Evolutionary conservation across 2,329 filamentous ascomycete species (phyloP), one percentile per base, ranked within the genome.

Genomic region (Paecilomyces sp.): DNA sequence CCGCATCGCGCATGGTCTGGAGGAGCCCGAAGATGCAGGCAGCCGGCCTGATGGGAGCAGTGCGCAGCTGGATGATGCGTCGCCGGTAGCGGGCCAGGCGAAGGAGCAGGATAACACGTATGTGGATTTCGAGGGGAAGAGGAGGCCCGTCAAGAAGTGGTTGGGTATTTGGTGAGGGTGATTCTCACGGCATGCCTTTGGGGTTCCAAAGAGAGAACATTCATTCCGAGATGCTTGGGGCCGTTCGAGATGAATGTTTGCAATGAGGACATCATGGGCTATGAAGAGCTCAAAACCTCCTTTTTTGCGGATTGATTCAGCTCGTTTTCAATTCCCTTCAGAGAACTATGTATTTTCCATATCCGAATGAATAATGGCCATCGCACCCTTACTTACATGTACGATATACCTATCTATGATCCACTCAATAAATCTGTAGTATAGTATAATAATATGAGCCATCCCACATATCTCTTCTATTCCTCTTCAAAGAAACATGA

Each of bases 1-100:
- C 77, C 86, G 92, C 68, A 88, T 91, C 76, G 91, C 89, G 62
- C 91, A 96, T 79, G 92, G 91, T 9, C 74, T 96, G 69, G 88
- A 92, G 73, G 79, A 78, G 66, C 71, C 68, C 61, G 72, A 69
- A 70, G 62, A 72, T 74, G 36, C 56, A 58, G 61, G 74, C 31
- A 70, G 72, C 56, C 70, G 75, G 58, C 67, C 71, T 13, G 77
- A 78, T 58, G 67, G 65, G 31, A 63, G 54, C 28, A 66, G 68
- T 54, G 67, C 69, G 2, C 70, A 64, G 62, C 25, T 8, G 31
- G 72, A 77, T 67, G 72, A 73, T 54, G 76, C 76, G 62, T 71
- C 70, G 62, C 67, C 68, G 66, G 72, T 68, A 4, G 67, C 67
- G 57, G 68, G 67, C 11, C 11, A 9, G 11, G 11, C 6, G 2